Evolutionary conservation across 805 yeast species (phyloP), one percentile per base, ranked within the genome.

Genomic region (Komagataella populi): DNA sequence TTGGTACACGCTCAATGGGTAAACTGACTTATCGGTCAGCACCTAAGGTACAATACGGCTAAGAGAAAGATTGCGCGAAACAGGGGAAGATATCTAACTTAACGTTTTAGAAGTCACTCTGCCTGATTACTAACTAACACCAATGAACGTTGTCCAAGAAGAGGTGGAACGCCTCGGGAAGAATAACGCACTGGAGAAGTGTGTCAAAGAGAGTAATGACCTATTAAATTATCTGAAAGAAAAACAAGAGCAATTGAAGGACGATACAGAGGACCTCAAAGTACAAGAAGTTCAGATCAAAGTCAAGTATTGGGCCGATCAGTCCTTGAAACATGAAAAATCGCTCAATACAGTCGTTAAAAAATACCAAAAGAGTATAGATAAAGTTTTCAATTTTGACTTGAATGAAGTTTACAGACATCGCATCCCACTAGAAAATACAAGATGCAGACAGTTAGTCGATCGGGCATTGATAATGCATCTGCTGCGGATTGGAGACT

Each of bases 381-480:
- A 65, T 36, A 61, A 60, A 51, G 23, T 58, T 6, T 61, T 63
- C 50, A 53, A 51, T 6, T 55, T 60, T 23, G 58, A 62, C 23
- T 44, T 62, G n/a, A 57, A 59, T 3, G 55, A 57, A 6, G 53
- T 63, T 36, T 62, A 63, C 55, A 57, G 56, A 16, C 60, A 63
- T 49, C 51, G 57, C 2, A 56, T 62, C 18, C 56, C 56, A 17
- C 49, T 59, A 12, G 51, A 49, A 12, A 46, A 45, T 2, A 48
- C 53, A 23, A 44, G 49, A 18, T 23, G 44, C 50, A 52, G 47
- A 44, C 55, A 55, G 47, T 52, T 59, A 4, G 49, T 63, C 48
- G 62, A 60, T 23, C 54, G 66, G 23, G 59, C 69, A 3, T 58
- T 67, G 10, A 55, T 61, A 6, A 59, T 64, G 60, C 68, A 67